These are phyloP conservation scores for Pyrenochaeta sp. DNA, from an alignment of 2,329 filamentous ascomycete species.

Conservation along the genomic window DNA sequence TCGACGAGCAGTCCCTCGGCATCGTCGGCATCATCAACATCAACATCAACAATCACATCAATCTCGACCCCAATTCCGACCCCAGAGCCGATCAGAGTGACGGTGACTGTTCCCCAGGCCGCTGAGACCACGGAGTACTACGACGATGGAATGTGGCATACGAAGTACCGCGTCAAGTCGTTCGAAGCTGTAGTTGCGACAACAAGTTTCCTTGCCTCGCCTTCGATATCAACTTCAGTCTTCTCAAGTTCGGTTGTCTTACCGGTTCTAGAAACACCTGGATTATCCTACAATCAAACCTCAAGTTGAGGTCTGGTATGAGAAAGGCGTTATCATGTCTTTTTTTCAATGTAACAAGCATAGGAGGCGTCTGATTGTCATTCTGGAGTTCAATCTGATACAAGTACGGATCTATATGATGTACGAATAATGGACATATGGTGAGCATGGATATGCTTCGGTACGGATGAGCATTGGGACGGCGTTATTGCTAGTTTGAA, in stretches of 20 bases:
- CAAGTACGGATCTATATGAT: conserved; percentile 5
- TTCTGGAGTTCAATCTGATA: neutral
- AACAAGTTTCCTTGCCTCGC: neutral
- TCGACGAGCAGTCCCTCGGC: conserved; percentile 13
- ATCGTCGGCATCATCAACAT: conserved; percentile 10
- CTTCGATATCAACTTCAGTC: conserved; percentile 6
- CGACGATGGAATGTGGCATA: conserved; percentile 57
- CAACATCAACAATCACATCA: conserved; percentile 33
- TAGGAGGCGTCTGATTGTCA: too few species aligned
- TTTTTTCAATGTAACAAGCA: too few species aligned
- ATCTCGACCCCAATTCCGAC: conserved; percentile 22
- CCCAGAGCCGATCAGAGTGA: conserved; percentile 36
- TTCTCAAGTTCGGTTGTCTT: conserved; percentile 10
- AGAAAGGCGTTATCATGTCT: too few species aligned
- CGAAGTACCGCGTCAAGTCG: conserved; percentile 49
- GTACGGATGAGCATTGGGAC: conserved; percentile 15
- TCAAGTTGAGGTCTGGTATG: neutral
- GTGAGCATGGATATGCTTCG: neutral
- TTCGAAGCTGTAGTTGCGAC: conserved; percentile 23
- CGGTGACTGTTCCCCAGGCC: conserved; percentile 36
- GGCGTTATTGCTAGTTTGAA: conserved; percentile 21
- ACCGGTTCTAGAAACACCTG: conserved; percentile 11
- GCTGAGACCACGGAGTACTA: conserved; percentile 49
- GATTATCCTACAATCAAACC: conserved; percentile 14
- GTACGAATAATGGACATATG: conserved; percentile 14